phyloP scores from a whole-genome alignment of 2,329 filamentous ascomycete genomes.

The Chaetomium sp. region DNA sequence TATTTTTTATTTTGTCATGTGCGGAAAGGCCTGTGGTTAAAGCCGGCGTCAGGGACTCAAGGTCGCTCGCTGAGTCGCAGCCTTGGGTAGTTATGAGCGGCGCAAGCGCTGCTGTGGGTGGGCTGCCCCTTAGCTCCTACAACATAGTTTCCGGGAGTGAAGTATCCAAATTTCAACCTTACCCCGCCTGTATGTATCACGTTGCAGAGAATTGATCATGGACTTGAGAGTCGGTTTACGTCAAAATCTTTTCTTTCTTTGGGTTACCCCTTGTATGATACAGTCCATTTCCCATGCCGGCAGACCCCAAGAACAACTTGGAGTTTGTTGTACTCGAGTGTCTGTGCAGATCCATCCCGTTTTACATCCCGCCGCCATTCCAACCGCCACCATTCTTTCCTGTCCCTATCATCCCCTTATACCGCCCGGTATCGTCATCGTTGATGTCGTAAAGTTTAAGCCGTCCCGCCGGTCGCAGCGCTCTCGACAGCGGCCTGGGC shows the following conservation, averaged over 20 bases:
- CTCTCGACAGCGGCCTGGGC: slow-evolving; percentile 30
- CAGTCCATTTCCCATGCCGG: slow-evolving; percentile 7
- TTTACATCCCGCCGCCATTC: too few species aligned
- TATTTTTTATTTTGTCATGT: too few species aligned
- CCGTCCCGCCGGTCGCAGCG: slow-evolving; percentile 24
- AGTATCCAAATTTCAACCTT: too few species aligned
- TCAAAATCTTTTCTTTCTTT: slow-evolving; percentile 12
- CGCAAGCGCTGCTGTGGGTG: too few species aligned
- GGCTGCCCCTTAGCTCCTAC: too few species aligned
- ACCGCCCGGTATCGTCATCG: not conserved
- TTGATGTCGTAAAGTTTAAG: not conserved
- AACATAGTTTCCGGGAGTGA: too few species aligned
- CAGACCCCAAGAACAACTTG: slow-evolving; percentile 9
- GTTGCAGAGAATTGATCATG: not conserved
- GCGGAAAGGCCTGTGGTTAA: too few species aligned
- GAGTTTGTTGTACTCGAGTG: not conserved
- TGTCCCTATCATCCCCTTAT: not conserved
- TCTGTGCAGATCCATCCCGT: slow-evolving; percentile 1
- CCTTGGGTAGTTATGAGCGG: too few species aligned
- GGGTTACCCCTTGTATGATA: slow-evolving; percentile 16
- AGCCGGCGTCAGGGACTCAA: too few species aligned
- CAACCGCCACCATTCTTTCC: too few species aligned
- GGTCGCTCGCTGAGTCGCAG: too few species aligned
- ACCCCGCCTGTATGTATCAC: too few species aligned
- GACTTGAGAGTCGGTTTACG: not conserved